Conservation (phyloP, 2,329 filamentous ascomycete genomes). For the Lecanicillium sp. region DNA sequence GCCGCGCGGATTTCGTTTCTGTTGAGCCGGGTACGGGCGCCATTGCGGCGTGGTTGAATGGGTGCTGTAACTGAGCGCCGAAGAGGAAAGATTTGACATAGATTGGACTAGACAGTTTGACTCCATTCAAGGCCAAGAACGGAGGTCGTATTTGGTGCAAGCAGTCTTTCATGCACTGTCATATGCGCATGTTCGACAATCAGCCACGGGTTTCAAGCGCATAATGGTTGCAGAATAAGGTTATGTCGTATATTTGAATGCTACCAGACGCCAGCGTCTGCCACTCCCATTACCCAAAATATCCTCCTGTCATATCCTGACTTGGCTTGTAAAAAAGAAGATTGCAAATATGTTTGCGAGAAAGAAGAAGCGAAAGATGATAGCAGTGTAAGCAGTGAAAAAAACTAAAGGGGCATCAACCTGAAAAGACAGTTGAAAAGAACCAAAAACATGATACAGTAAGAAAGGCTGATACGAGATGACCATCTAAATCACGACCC, state of each 20-base stretch:
- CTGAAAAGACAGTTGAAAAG: too few relatives aligned
- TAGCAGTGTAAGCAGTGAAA: too few relatives aligned
- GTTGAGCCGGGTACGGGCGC: conserved; percentile 2
- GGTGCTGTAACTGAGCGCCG: conserved; percentile 16
- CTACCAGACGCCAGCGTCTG: too few relatives aligned
- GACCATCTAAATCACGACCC: not conserved
- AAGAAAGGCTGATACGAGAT: not conserved
- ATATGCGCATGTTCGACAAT: too few relatives aligned
- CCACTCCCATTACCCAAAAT: too few relatives aligned
- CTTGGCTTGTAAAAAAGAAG: not conserved
- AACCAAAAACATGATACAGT: not conserved
- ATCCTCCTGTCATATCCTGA: too few relatives aligned
- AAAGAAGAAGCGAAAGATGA: not conserved
- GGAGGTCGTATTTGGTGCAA: not conserved
- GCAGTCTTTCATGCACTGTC: too few relatives aligned
- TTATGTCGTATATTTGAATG: too few relatives aligned
- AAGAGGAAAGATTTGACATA: not conserved
- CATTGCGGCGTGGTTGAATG: conserved; percentile 12
- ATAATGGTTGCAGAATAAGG: too few relatives aligned
- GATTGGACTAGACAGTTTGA: not conserved
- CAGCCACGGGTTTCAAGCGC: too few relatives aligned
- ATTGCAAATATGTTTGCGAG: not conserved
- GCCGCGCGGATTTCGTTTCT: conserved; percentile 5
- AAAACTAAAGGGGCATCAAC: too few relatives aligned
- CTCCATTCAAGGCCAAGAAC: not conserved